phyloP scores from a whole-genome alignment of 208 protist species.

The Acanthamoeba lenticulata region DNA sequence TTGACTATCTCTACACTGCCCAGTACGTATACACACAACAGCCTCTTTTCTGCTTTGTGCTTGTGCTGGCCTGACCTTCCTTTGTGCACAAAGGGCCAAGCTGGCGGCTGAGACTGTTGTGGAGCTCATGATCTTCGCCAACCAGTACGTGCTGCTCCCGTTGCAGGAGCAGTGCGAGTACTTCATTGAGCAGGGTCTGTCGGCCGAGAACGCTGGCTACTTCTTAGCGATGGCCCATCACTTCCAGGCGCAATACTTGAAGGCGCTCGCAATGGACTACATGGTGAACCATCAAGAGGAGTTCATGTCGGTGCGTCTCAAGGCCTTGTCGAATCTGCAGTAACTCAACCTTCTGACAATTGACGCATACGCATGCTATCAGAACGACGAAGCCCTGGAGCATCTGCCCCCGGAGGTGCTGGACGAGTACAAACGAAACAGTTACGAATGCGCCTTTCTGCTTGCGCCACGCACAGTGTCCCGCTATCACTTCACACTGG shows the following conservation, averaged over 20 bases:
- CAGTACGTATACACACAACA: not conserved
- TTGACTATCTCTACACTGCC: not conserved
- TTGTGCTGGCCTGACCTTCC: not conserved
- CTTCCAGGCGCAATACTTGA: not conserved
- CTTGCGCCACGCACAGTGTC: no score
- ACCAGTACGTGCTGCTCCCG: not conserved
- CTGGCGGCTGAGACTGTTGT: not conserved
- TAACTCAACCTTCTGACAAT: no score
- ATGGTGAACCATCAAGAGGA: not conserved
- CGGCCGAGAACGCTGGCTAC: not conserved
- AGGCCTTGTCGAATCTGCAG: no score
- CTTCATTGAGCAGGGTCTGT: slow-evolving; percentile 23
- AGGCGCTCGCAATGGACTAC: not conserved
- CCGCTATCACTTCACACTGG: not conserved
- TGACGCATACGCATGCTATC: no score
- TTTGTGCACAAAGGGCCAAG: not conserved
- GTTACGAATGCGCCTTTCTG: not conserved
- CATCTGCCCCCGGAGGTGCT: not conserved
- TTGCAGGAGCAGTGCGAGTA: not conserved
- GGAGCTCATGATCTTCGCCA: slow-evolving; percentile 15
- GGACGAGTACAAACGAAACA: not conserved
- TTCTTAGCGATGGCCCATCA: not conserved
- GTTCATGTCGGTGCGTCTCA: not conserved
- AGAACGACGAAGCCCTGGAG: not conserved
- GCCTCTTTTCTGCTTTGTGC: not conserved